phyloP scores from a whole-genome alignment of 202 grass and related monocot species.

The Elaeis oleifera region DNA sequence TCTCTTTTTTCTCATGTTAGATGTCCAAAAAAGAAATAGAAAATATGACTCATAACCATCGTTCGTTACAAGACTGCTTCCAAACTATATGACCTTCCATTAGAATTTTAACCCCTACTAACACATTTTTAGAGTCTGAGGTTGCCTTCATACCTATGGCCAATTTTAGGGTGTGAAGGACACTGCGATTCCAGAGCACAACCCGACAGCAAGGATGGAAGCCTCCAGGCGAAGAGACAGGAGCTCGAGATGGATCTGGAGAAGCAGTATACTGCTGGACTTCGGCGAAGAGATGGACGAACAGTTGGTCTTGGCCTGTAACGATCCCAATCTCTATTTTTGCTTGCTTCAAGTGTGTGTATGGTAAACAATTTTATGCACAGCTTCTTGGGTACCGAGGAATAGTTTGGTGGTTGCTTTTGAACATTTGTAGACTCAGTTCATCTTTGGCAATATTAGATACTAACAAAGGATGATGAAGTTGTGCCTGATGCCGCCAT shows the following conservation, averaged over 20 bases:
- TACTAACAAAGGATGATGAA: too few relatives aligned
- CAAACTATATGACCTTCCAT: neutral
- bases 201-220: conserved; percentile 29
- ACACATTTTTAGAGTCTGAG: conserved; percentile 52
- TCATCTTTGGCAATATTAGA: too few relatives aligned
- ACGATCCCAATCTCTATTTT: conserved; percentile 9
- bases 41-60: neutral
- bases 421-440: too few relatives aligned
- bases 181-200: conserved; percentile 31
- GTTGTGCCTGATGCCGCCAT: too few relatives aligned
- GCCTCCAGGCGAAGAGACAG: conserved; percentile 58
- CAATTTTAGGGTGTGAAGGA: conserved; percentile 37
- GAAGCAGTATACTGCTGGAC: conserved; percentile 89
- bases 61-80: neutral
- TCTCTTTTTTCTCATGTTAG: neutral
- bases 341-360: neutral
- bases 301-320: conserved; percentile 91
- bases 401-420: too few relatives aligned
- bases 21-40: neutral
- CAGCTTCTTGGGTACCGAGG: too few relatives aligned
- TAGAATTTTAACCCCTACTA: conserved; percentile 43
- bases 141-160: conserved; percentile 29
- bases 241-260: conserved; percentile 88
- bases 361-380: too few relatives aligned
- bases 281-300: conserved; percentile 80